phyloP scores from a whole-genome alignment of 805 yeast genomes.

The Candida silvicultrix region DNA sequence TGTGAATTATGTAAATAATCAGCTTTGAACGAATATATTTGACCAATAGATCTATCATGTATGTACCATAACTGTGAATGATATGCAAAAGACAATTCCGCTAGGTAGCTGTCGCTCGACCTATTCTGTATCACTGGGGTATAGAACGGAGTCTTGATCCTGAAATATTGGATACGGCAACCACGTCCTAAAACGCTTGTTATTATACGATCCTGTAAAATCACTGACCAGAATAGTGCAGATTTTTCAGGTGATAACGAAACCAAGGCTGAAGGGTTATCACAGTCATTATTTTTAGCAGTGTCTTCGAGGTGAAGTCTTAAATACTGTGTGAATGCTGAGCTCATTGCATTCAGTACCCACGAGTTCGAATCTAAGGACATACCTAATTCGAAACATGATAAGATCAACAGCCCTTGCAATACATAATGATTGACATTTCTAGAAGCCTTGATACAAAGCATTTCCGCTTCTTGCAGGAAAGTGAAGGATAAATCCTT shows the following conservation, averaged over 20 bases:
- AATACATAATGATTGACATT: slow-evolving; percentile 19
- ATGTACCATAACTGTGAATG: slow-evolving; percentile 27
- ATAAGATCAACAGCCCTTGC: slow-evolving; percentile 23
- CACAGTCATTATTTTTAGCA: neutral
- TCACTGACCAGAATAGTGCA: slow-evolving; percentile 26
- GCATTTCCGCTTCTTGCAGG: slow-evolving; percentile 20
- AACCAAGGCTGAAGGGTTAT: neutral
- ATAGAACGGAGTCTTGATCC: slow-evolving; percentile 25
- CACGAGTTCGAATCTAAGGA: slow-evolving; percentile 27
- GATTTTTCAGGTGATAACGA: slow-evolving; percentile 12
- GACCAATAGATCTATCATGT: slow-evolving; percentile 25
- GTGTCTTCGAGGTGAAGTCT: slow-evolving; percentile 16
- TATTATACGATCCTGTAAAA: slow-evolving; percentile 26
- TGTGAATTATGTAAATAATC: slow-evolving; percentile 28
- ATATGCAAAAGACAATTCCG: slow-evolving; percentile 22
- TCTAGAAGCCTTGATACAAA: slow-evolving; percentile 19
- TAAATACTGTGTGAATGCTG: slow-evolving; percentile 24
- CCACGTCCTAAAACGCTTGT: slow-evolving; percentile 29
- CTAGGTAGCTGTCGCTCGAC: slow-evolving; percentile 5
- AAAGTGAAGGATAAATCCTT: slow-evolving; percentile 9
- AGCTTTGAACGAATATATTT: slow-evolving; percentile 29
- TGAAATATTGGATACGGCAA: slow-evolving; percentile 26
- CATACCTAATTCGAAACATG: slow-evolving; percentile 28
- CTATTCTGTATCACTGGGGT: slow-evolving; percentile 7
- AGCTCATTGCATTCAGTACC: slow-evolving; percentile 27